phyloP scores from a whole-genome alignment of 2,329 filamentous ascomycete genomes.

The Rosellinia necatrix region DNA sequence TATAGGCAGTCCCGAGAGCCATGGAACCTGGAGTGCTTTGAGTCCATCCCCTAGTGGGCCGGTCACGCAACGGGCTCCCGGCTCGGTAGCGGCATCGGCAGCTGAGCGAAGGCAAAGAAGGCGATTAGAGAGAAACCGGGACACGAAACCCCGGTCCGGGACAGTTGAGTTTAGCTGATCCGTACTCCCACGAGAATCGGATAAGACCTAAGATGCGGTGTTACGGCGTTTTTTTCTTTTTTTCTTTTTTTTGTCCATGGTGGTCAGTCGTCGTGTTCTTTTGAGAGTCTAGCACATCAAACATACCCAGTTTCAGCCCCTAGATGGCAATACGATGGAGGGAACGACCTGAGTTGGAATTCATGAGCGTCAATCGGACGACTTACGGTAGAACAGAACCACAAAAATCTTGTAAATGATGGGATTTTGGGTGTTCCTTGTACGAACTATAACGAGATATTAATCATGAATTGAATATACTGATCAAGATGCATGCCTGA shows the following conservation, averaged over 20 bases:
- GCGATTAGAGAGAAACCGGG: slow-evolving; percentile 55
- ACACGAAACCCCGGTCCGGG: slow-evolving; percentile 42
- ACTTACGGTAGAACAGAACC: slow-evolving; percentile 3
- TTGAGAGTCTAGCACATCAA: slow-evolving; percentile 16
- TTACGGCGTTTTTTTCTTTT: slow-evolving; percentile 24
- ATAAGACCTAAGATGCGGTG: slow-evolving; percentile 19
- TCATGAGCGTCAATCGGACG: slow-evolving; percentile 12
- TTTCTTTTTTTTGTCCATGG: slow-evolving; percentile 13
- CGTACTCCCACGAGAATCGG: slow-evolving; percentile 2
- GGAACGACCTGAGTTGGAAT: slow-evolving; percentile 7
- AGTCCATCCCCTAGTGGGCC: slow-evolving; percentile 52
- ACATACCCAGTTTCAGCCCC: slow-evolving; percentile 17
- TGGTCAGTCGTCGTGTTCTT: not conserved
- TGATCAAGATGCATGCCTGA: not conserved
- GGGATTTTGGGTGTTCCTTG: slow-evolving; percentile 15
- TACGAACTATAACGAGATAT: slow-evolving; percentile 20
- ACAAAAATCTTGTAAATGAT: slow-evolving; percentile 12
- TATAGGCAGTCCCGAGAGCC: slow-evolving; percentile 50
- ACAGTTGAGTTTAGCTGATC: slow-evolving; percentile 27
- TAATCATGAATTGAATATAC: slow-evolving; percentile 24
- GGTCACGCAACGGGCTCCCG: slow-evolving; percentile 40
- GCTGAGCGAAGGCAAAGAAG: slow-evolving; percentile 61
- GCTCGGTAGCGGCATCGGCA: slow-evolving; percentile 46
- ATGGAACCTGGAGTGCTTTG: slow-evolving; percentile 60
- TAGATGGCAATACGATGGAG: slow-evolving; percentile 14